A percentile compares a stretch with the other conserved stretches of the same genome.
phyloP scores from a whole-genome alignment of 2,329 filamentous ascomycete genomes.

The Alternaria viburni region DNA sequence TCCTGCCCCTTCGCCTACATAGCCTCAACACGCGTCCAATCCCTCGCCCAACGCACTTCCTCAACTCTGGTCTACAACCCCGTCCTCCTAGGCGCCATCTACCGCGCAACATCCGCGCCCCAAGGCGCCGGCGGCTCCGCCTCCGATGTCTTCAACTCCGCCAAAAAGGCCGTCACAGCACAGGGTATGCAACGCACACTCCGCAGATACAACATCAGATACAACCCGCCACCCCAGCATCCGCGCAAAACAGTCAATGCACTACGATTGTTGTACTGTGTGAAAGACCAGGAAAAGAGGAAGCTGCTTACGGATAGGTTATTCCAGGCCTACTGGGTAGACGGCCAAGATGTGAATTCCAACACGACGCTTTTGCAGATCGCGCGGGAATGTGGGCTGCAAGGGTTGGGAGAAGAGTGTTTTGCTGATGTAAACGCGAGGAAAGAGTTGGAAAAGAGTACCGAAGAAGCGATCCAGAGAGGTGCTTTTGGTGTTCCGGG shows the following conservation, averaged over 20 bases:
- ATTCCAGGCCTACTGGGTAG: constrained; percentile 44
- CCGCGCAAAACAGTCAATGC: constrained; percentile 44
- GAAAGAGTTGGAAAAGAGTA: constrained; percentile 33
- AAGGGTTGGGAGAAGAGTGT: constrained; percentile 10
- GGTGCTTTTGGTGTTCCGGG: constrained; percentile 45
- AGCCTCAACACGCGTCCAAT: constrained; percentile 40
- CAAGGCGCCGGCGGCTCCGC: constrained; percentile 46
- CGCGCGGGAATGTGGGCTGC: constrained; percentile 32
- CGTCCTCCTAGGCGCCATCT: constrained; percentile 45
- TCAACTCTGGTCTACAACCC: constrained; percentile 36
- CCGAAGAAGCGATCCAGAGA: constrained; percentile 36
- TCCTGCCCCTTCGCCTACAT: constrained; percentile 50
- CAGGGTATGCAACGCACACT: constrained; percentile 40
- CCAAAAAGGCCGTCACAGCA: constrained; percentile 40
- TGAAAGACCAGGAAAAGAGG: constrained; percentile 26
- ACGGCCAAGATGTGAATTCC: constrained; percentile 36
- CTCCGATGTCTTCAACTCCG: constrained; percentile 43
- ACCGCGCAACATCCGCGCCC: constrained; percentile 43
- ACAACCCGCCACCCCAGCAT: constrained; percentile 41
- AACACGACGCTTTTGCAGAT: constrained; percentile 29
- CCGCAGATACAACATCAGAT: constrained; percentile 35
- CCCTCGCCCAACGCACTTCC: constrained; percentile 36
- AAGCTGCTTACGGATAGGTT: constrained; percentile 28
- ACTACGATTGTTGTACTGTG: constrained; percentile 35
- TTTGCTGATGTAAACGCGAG: constrained; percentile 30